Evolutionary conservation across 2,329 filamentous ascomycete species (phyloP), one percentile per base, ranked within the genome.

Genomic region (Colletotrichum viniferum): DNA sequence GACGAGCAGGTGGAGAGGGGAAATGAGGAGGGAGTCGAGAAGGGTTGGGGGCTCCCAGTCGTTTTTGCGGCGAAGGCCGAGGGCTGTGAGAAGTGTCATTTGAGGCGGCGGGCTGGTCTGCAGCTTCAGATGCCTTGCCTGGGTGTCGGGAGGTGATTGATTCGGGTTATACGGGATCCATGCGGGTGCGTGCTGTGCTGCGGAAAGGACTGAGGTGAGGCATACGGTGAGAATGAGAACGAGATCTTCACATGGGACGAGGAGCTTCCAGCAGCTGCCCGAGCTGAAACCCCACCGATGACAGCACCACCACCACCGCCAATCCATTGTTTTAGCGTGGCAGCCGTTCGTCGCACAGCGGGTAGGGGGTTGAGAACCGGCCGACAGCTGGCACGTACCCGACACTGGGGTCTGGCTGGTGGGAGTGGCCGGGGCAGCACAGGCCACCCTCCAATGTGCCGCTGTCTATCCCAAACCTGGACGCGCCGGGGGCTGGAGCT

Each of bases 1-100:
- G 76, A 93, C 87, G 71, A 94, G 79, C 60, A 90, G 89, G 76
- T 91, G 90, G 10, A 96, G 85, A 7, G 95, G 95, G 10, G 94
- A 95, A 62, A 88, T 85, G 74, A 96, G 85, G 48, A 96, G 81
- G 77, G 91, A 89, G 82, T 94, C 92, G 66, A 94, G 85, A 34
- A 91, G 80, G 60, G 88, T 91, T 55, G 85, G 86, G 12, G 83
- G 85, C 70, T 89, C 86, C 88, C 88, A 91, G 71, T 82, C 74
- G 76, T 83, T 84, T 63, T 82, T 80, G 74, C 89, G 88, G 74
- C 88, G 87, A 58, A 91, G 85, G 82, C 87, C 86, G 74, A 90
- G 80, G 68, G 79, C 81, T 36, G 80, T 79, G 73, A 90, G 84
- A 69, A 90, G 78, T 61, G 85, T 85, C 88, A 90, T 90, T 24